These are phyloP conservation scores for Pseudocercospora macadamiae DNA, from an alignment of 2,329 filamentous ascomycete genomes.

Conservation along the genomic window DNA sequence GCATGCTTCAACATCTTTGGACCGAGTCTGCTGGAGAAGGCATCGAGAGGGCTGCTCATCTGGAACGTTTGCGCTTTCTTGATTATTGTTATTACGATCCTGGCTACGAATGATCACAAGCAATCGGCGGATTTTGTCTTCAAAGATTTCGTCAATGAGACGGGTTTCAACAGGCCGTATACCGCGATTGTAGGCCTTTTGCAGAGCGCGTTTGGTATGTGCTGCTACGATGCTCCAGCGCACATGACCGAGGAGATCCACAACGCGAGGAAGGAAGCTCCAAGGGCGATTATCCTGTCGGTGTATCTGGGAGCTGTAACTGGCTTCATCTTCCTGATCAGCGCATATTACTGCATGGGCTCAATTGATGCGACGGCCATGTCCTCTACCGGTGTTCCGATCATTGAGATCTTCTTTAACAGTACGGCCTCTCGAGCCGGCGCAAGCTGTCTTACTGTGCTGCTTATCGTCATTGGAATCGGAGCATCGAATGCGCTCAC, in stretches of 20 bases:
- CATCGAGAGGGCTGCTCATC: conserved; percentile 54
- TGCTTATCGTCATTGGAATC: conserved; percentile 55
- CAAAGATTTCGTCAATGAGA: conserved; percentile 57
- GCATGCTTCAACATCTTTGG: conserved; percentile 55
- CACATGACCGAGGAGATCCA: conserved; percentile 62
- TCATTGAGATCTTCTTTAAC: conserved; percentile 58
- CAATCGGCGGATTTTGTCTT: conserved; percentile 60
- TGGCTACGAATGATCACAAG: conserved; percentile 58
- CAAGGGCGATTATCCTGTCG: conserved; percentile 51
- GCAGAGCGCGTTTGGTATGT: conserved; percentile 60
- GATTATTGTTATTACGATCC: conserved; percentile 55
- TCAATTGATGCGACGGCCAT: conserved; percentile 51
- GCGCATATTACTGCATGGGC: conserved; percentile 56
- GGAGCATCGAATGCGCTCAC: conserved; percentile 52
- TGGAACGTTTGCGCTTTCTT: conserved; percentile 60
- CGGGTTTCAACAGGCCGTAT: conserved; percentile 56
- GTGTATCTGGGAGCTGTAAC: conserved; percentile 51
- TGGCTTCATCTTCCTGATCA: conserved; percentile 53
- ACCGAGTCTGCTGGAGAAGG: conserved; percentile 54
- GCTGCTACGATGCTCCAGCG: conserved; percentile 53
- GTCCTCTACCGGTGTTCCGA: conserved; percentile 54
- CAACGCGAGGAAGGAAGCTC: conserved; percentile 55
- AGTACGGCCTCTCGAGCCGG: conserved; percentile 50
- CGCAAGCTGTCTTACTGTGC: conserved; percentile 48
- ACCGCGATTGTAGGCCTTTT: conserved; percentile 58